Percentiles rank a stretch among this genome's conserved stretches.
phyloP scores from a whole-genome alignment of 345 rosid species.

The Cardamine chenopodiifolia region DNA sequence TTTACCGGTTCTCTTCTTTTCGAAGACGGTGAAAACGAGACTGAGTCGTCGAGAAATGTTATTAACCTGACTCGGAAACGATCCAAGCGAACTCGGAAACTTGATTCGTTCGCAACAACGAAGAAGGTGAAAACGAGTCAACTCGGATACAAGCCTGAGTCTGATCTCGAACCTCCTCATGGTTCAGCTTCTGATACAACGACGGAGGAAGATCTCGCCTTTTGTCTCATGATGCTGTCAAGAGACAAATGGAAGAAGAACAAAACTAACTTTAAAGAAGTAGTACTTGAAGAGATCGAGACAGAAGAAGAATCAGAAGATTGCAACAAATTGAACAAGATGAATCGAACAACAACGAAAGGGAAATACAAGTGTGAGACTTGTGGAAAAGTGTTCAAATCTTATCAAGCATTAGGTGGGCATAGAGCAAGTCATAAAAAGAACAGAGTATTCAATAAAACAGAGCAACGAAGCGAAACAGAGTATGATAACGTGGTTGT shows the following conservation, averaged over 20 bases:
- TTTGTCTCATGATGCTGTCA: constrained; percentile 91
- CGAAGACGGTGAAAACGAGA: constrained; percentile 79
- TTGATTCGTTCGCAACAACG: constrained; percentile 24
- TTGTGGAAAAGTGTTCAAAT: constrained; percentile 75
- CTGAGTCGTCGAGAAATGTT: constrained; percentile 64
- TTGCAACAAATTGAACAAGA: constrained; percentile 36
- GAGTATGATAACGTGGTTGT: constrained; percentile 38
- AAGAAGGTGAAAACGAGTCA: constrained; percentile 39
- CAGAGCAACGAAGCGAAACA: constrained; percentile 41
- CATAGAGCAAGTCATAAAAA: constrained; percentile 94
- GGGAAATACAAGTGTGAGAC: constrained; percentile 78
- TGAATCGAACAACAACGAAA: constrained; percentile 37
- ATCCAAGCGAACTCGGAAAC: constrained; percentile 61
- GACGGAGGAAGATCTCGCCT: constrained; percentile 87
- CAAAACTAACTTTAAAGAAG: constrained; percentile 29
- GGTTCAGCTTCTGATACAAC: constrained; percentile 81
- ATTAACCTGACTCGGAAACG: constrained; percentile 57
- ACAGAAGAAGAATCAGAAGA: constrained; percentile 50
- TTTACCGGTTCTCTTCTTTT: constrained; percentile 54
- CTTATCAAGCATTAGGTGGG: constrained; percentile 93
- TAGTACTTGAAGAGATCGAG: constrained; percentile 44
- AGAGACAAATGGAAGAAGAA: constrained; percentile 78
- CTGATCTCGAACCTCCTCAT: constrained; percentile 54
- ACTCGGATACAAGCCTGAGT: constrained; percentile 43
- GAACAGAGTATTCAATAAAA: constrained; percentile 44